phyloP scores from a whole-genome alignment of 1,284 basidiomycete genomes.

The Phaffia rhodozyma region DNA sequence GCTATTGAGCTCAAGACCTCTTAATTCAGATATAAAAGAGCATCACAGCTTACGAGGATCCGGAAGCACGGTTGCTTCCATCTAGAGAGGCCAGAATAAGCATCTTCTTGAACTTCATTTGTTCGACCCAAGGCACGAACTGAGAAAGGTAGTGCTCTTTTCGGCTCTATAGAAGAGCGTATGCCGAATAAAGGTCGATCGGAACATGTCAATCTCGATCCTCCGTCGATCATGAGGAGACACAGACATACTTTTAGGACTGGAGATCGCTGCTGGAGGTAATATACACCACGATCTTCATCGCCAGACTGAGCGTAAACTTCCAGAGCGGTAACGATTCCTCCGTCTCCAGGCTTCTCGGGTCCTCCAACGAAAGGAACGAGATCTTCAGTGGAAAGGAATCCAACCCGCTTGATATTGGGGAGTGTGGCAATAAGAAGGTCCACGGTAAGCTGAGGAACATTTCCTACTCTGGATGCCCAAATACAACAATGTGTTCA shows the following conservation, averaged over 20 bases:
- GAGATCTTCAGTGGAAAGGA: constrained; percentile 9
- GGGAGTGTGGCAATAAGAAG: constrained; percentile 13
- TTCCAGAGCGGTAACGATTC: constrained; percentile 18
- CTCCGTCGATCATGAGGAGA: not conserved
- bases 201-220: not conserved
- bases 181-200: not conserved
- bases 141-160: not conserved
- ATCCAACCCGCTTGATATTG: constrained; percentile 8
- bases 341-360: constrained; percentile 4
- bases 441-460: constrained; percentile 16
- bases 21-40: no score
- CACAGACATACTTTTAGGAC: constrained; percentile 13
- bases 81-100: not conserved
- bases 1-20: no score
- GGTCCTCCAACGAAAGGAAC: constrained; percentile 16
- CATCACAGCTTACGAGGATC: no score
- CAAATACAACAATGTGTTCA: not conserved
- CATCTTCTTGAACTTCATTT: constrained; percentile 8
- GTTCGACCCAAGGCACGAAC: constrained; percentile 12
- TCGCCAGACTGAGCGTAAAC: constrained; percentile 10
- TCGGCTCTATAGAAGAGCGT: not conserved
- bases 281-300: constrained; percentile 4
- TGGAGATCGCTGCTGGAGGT: constrained; percentile 15
- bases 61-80: no score
- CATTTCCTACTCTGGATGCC: constrained; percentile 8